These are phyloP conservation scores for Bruguiera parviflora DNA, from an alignment of 345 rosid species.

Conservation along the genomic window DNA sequence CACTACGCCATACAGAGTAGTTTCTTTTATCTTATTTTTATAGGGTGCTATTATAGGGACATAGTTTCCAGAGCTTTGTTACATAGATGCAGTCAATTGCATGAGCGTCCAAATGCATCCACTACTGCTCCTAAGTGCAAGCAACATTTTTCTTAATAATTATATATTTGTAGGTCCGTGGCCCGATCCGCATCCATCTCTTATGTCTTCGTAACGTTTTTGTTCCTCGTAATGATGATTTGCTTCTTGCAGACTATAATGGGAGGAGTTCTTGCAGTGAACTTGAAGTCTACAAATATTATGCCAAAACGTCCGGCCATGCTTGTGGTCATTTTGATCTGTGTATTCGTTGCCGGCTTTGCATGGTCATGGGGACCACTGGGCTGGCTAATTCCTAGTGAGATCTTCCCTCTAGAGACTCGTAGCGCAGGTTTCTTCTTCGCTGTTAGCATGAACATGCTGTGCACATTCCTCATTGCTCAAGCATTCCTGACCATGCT, in stretches of 20 bases:
- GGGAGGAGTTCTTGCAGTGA: conserved; percentile 32
- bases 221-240: not conserved
- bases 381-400: conserved; percentile 66
- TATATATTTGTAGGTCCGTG: too few species aligned
- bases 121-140: too few species aligned
- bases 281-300: conserved; percentile 18
- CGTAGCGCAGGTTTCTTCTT: conserved; percentile 53
- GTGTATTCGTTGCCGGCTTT: conserved; percentile 47
- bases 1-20: too few species aligned
- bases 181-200: not conserved
- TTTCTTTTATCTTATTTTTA: too few species aligned
- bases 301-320: conserved; percentile 24
- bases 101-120: too few species aligned
- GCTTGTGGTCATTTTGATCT: conserved; percentile 34
- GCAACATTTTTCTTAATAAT: too few species aligned
- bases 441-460: conserved; percentile 53
- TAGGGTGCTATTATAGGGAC: too few species aligned
- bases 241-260: conserved; percentile 20
- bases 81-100: too few species aligned
- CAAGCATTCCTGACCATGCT: conserved; percentile 56
- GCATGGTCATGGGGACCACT: conserved; percentile 86
- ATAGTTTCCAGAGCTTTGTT: too few species aligned
- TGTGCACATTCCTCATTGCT: conserved; percentile 53
- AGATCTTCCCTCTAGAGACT: conserved; percentile 54
- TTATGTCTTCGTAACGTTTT: not conserved